These are phyloP conservation scores for Gilbertella persicaria DNA, from an alignment of 371 early-diverging fungal genomes.

Conservation along the genomic window DNA sequence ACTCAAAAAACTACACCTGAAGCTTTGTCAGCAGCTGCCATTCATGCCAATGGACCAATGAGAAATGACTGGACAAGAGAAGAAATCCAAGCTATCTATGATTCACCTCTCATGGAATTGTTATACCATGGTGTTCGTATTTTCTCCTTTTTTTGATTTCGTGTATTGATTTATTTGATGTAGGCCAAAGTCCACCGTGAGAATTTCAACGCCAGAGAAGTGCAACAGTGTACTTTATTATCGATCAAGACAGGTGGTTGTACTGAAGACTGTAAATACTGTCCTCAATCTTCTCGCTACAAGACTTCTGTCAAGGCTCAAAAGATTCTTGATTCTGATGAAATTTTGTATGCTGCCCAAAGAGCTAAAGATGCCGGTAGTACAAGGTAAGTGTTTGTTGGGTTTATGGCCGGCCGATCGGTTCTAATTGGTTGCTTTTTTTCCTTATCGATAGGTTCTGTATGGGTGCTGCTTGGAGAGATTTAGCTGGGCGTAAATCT, in stretches of 20 bases:
- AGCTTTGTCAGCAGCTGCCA: constrained; percentile 59
- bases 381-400: constrained; percentile 45
- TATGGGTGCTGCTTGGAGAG: constrained; percentile 91
- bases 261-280: constrained; percentile 86
- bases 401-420: background rate
- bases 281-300: constrained; percentile 82
- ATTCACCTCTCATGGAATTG: constrained; percentile 82
- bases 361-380: constrained; percentile 83
- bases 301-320: constrained; percentile 74
- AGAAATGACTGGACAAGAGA: constrained; percentile 78
- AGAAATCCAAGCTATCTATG: constrained; percentile 77
- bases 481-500: constrained; percentile 79
- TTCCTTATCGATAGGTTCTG: constrained; percentile 59
- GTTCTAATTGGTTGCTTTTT: constrained; percentile 5
- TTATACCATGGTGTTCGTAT: constrained; percentile 73
- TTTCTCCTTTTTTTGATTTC: constrained; percentile 2
- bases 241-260: constrained; percentile 92
- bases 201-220: constrained; percentile 71
- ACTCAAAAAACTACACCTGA: constrained; percentile 32
- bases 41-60: constrained; percentile 58
- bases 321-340: constrained; percentile 74
- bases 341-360: constrained; percentile 75
- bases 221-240: constrained; percentile 83
- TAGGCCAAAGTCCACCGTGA: constrained; percentile 80
- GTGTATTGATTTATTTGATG: too few species aligned